Evolutionary conservation across 768 basidiomycete species (phyloP), one percentile per base, ranked within the genome.

Genomic region (Leccinellum albellum): DNA sequence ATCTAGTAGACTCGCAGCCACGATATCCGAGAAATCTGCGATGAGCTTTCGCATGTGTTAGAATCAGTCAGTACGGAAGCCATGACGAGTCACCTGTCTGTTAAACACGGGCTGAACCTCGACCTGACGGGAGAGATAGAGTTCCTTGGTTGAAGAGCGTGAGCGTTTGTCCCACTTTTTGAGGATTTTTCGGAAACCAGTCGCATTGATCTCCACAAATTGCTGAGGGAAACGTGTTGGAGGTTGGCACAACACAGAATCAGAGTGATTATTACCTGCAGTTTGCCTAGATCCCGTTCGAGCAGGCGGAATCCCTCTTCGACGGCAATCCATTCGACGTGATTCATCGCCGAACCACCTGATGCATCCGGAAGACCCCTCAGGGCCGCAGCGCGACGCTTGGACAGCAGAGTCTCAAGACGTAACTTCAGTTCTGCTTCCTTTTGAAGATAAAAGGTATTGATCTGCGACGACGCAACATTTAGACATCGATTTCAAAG

Each of bases 61-160:
- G 59, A 53, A 52, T 32, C 52, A 20, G 42, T 44, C 23, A 17
- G 33, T 32, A 40, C 51, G 14, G 50, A 50, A 51, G 54, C 24
- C 26, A 33, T 8, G 50, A 42, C 32, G n/a, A 69, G 81, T 53
- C 55, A 89, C 91, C 78, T 95, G 93, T 74, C 95, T 79, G 68
- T 98, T 95, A 75, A 98, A 98, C 44, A 95, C 94, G 1, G 95
- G 97, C 65, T 98, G 97, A n/a, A 98, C 91, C 63, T 99, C 97
- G 2, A 99, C 95, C 70, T 98, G 97, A 29, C 97, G 85, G 47
- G 91, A 84, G 20, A 99, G 84, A 73, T 98, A 98, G 5, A 98
- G 80, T 67, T 99, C 97, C 69, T 94, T 98, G n/a, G 91, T 98
- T 21, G 88, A 86, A 2, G 91, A 94, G 44, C 87, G 97, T 35